Conservation (phyloP, 495 filamentous ascomycete species). For the Rostrohypoxylon terebratum region DNA sequence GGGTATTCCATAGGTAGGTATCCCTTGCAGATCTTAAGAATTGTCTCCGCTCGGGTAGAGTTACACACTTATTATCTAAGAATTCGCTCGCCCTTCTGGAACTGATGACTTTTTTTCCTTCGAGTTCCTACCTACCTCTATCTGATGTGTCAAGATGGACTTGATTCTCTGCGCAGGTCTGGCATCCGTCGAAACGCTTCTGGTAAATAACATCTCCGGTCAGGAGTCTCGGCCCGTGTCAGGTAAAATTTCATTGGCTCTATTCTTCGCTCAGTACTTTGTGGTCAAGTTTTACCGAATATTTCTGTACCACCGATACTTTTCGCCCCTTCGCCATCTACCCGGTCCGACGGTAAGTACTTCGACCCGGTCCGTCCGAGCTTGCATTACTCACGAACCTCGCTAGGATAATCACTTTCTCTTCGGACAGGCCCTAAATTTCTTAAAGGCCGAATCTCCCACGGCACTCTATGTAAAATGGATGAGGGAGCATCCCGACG, state of each 20-base stretch:
- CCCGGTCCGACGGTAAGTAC: slow-evolving; percentile 40
- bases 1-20: no score
- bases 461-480: slow-evolving; percentile 39
- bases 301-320: slow-evolving; percentile 41
- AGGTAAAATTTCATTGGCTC: neutral
- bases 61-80: neutral
- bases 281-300: slow-evolving; percentile 39
- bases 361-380: neutral
- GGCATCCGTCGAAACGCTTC: slow-evolving; percentile 7
- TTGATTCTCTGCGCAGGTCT: slow-evolving; percentile 23
- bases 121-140: neutral
- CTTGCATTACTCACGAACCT: neutral
- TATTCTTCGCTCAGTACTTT: slow-evolving; percentile 37
- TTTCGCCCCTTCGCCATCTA: slow-evolving; percentile 44
- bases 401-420: slow-evolving; percentile 29
- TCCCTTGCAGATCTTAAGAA: slow-evolving; percentile 3
- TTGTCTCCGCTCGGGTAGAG: neutral
- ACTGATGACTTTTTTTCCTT: neutral
- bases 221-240: neutral
- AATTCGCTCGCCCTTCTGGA: neutral
- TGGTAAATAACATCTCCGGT: slow-evolving; percentile 1
- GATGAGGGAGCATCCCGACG: slow-evolving; percentile 37
- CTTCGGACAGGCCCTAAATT: slow-evolving; percentile 25
- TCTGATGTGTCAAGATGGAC: slow-evolving; percentile 6
- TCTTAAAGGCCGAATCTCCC: slow-evolving; percentile 17